Conservation (phyloP, 345 rosid genomes). For the Carallia brachiata region DNA sequence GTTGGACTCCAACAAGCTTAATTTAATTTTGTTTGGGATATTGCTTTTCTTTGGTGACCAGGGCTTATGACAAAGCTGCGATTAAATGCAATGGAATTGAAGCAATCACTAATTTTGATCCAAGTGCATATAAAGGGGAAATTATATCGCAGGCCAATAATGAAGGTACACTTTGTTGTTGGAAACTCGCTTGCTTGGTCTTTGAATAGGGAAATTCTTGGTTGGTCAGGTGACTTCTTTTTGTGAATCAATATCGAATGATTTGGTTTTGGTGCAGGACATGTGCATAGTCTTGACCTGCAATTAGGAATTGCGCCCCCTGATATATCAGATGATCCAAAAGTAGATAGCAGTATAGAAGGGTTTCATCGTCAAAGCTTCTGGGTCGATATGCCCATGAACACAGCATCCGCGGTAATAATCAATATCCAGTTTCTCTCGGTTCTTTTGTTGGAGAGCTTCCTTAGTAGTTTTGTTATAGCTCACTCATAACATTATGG, state of each 20-base stretch:
- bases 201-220: not conserved
- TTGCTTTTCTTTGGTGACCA: too few relatives aligned
- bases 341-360: conserved; percentile 15
- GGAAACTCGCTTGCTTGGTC: not conserved
- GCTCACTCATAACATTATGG: not conserved
- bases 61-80: too few relatives aligned
- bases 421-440: not conserved
- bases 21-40: too few relatives aligned
- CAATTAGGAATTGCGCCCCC: conserved; percentile 61
- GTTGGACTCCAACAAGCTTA: too few relatives aligned
- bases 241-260: not conserved
- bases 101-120: too few relatives aligned
- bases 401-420: conserved; percentile 34
- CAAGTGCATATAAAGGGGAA: too few relatives aligned
- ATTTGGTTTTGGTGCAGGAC: conserved; percentile 19
- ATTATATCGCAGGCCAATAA: too few relatives aligned
- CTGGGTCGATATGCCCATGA: conserved; percentile 19
- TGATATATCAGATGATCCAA: conserved; percentile 18
- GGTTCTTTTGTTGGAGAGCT: conserved; percentile 1
- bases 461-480: not conserved
- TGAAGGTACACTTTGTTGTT: too few relatives aligned
- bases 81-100: too few relatives aligned
- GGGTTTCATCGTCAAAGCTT: conserved; percentile 15
- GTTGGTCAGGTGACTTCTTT: not conserved
- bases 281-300: conserved; percentile 48